Conservation (phyloP, 176 grass and related monocot genomes). For the Oryza officinalis region DNA sequence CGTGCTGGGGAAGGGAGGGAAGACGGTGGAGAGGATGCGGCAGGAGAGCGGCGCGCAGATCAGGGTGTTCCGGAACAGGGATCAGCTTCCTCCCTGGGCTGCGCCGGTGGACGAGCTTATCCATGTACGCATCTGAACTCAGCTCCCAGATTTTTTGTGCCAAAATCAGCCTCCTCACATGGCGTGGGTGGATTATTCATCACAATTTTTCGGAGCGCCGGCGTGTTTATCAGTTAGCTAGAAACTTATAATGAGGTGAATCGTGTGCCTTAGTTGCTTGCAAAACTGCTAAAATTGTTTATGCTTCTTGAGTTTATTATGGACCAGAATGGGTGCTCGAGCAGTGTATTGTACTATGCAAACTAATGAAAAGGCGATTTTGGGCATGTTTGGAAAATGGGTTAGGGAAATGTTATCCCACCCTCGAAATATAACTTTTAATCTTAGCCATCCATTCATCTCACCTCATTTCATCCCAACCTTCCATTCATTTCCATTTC, state of each 20-base stretch:
- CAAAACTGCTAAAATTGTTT: neutral
- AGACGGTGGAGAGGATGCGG: constrained; percentile 70
- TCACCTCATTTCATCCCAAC: too few relatives aligned
- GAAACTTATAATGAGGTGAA: neutral
- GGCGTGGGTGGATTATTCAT: neutral
- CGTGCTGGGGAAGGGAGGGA: constrained; percentile 70
- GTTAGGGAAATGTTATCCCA: too few relatives aligned
- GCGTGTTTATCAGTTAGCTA: neutral
- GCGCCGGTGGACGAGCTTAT: constrained; percentile 59
- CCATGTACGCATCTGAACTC: constrained; percentile 51
- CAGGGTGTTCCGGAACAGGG: constrained; percentile 71
- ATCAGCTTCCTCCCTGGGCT: constrained; percentile 57
- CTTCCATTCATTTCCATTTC: too few relatives aligned
- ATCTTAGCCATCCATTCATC: too few relatives aligned
- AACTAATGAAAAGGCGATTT: neutral
- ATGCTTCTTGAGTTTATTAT: constrained; percentile 13
- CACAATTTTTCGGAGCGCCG: neutral
- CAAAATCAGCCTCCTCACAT: neutral
- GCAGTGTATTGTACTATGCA: neutral
- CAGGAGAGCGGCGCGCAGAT: constrained; percentile 73
- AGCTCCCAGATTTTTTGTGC: neutral
- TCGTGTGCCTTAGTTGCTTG: neutral
- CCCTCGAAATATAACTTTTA: too few relatives aligned
- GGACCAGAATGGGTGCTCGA: neutral
- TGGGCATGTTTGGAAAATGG: too few relatives aligned